Evolutionary conservation across 305 asterid genomes (phyloP).

Genomic region (Solanum hybrid): DNA sequence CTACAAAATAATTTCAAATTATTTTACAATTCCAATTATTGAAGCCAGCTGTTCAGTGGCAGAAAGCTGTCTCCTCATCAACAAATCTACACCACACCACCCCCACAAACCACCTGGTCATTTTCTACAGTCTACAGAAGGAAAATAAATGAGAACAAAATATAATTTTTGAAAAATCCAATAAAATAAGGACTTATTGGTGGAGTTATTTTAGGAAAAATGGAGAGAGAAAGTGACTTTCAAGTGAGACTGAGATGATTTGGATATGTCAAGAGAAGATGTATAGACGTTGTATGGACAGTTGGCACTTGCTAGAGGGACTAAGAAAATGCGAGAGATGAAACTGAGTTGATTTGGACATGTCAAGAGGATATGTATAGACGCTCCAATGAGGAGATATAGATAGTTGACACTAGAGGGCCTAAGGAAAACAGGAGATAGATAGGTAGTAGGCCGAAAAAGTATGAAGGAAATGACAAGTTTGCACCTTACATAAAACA

Average conservation of each 20-base stretch:
- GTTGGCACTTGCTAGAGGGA: background rate
- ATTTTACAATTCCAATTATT: background rate
- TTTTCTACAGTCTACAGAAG: background rate
- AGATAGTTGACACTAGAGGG: background rate
- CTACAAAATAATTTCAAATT: background rate
- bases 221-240: background rate
- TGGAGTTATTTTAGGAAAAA: background rate
- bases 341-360: background rate
- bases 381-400: background rate
- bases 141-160: background rate
- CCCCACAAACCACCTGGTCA: background rate
- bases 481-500: background rate
- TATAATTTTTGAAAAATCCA: background rate
- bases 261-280: background rate
- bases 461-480: background rate
- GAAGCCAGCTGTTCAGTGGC: background rate
- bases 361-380: background rate
- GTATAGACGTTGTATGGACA: background rate
- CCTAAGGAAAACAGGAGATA: background rate
- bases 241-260: background rate
- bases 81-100: background rate
- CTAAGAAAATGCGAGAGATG: background rate
- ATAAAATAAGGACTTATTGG: background rate
- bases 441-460: background rate
- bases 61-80: background rate